Conservation (phyloP, 345 rosid species). For the Gossypium mustelinum region DNA sequence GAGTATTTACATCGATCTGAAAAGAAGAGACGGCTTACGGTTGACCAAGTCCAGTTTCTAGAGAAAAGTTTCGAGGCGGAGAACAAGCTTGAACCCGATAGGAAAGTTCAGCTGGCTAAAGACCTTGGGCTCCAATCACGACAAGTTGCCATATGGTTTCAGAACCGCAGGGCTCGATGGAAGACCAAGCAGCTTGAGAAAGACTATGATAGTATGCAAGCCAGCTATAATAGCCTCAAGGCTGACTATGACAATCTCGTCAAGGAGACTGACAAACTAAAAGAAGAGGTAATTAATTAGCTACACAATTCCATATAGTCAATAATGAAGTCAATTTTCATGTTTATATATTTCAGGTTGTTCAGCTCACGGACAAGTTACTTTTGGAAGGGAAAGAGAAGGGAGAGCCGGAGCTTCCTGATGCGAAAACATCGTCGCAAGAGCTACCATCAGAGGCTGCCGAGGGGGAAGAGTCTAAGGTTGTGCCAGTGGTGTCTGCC, state of each 20-base stretch:
- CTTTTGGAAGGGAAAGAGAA: constrained; percentile 21
- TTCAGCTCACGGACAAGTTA: constrained; percentile 41
- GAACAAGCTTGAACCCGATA: constrained; percentile 62
- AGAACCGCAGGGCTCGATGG: constrained; percentile 61
- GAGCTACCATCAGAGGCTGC: constrained; percentile 16
- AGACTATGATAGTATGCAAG: constrained; percentile 48
- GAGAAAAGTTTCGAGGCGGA: constrained; percentile 56
- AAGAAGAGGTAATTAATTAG: constrained; percentile 38
- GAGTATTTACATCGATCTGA: constrained; percentile 38
- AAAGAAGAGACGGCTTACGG: constrained; percentile 48
- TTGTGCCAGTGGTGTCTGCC: constrained; percentile 21
- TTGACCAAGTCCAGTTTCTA: constrained; percentile 51
- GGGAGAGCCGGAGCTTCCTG: constrained; percentile 17
- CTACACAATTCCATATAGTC: background rate
- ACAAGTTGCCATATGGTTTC: constrained; percentile 70
- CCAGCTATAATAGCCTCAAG: constrained; percentile 44
- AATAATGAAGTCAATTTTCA: background rate
- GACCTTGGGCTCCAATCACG: constrained; percentile 65
- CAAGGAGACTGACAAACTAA: constrained; percentile 42
- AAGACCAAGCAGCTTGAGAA: constrained; percentile 56
- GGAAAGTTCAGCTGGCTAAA: constrained; percentile 60
- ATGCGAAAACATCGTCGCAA: constrained; percentile 14
- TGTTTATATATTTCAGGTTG: constrained; percentile 30
- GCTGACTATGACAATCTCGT: constrained; percentile 43
- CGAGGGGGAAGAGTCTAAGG: constrained; percentile 32